A percentile compares a stretch with the other conserved stretches of the same genome.
Evolutionary conservation across 2,329 filamentous ascomycete genomes (phyloP).

Genomic region (Microdochium paspali): DNA sequence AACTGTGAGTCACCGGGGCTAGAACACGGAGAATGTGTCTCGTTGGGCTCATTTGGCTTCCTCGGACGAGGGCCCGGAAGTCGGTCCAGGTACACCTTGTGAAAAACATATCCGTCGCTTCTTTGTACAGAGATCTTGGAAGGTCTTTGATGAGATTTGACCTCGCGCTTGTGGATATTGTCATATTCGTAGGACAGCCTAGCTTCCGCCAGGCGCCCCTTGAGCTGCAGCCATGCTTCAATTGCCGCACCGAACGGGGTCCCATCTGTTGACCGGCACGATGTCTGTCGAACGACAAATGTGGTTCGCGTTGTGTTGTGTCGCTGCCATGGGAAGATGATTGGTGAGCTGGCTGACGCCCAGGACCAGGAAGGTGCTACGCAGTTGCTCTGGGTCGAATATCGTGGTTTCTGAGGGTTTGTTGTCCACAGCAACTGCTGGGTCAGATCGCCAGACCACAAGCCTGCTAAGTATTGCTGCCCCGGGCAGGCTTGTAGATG

Average conservation of each 20-base stretch:
- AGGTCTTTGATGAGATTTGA: not conserved
- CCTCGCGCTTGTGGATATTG: not conserved
- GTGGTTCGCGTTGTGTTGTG: not conserved
- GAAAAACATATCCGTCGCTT: not conserved
- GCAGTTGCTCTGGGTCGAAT: not conserved
- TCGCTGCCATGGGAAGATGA: not conserved
- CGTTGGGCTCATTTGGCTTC: too few species aligned
- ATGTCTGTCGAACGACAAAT: not conserved
- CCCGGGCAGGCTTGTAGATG: conserved; percentile 2
- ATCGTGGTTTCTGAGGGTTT: not conserved
- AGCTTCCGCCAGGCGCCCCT: not conserved
- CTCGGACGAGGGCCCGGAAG: not conserved
- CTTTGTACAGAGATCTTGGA: not conserved
- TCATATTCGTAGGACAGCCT: not conserved
- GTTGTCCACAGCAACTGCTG: conserved; percentile 5
- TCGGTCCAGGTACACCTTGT: not conserved
- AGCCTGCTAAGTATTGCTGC: conserved; percentile 4
- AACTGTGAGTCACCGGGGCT: too few species aligned
- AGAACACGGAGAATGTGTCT: too few species aligned
- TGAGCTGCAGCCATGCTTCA: not conserved
- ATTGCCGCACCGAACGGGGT: not conserved
- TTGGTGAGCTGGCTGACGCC: not conserved
- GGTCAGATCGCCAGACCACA: conserved; percentile 3
- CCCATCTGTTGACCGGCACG: not conserved
- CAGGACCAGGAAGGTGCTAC: not conserved